Conservation (phyloP, 495 filamentous ascomycete genomes). For the Lophiotrema nucula region DNA sequence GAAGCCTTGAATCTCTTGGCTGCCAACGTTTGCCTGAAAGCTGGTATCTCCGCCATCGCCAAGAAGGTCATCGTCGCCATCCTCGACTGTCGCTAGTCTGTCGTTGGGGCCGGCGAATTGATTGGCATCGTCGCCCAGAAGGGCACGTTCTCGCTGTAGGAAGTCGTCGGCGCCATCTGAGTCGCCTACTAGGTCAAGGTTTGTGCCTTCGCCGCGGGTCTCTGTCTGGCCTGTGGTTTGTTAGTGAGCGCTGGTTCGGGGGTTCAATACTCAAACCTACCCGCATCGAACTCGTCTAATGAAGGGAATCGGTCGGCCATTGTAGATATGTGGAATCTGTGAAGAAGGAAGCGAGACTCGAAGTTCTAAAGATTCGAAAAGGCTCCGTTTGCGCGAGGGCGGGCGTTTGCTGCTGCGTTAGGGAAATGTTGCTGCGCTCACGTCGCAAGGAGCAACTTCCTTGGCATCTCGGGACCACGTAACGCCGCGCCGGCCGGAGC, state of each 20-base stretch:
- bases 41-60: constrained; percentile 65
- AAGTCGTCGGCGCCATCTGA: constrained; percentile 67
- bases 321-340: too few relatives aligned
- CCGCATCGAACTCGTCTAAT: constrained; percentile 91
- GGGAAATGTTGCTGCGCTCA: too few relatives aligned
- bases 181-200: constrained; percentile 45
- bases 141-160: constrained; percentile 81
- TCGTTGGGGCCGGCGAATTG: constrained; percentile 84
- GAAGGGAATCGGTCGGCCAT: constrained; percentile 99
- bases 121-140: constrained; percentile 86
- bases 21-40: constrained; percentile 41
- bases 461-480: background rate
- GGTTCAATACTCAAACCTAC: constrained; percentile 49
- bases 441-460: too few relatives aligned
- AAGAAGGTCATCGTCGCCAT: constrained; percentile 67
- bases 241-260: constrained; percentile 7
- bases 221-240: constrained; percentile 58
- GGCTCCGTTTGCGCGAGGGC: background rate
- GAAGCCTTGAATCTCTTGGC: constrained; percentile 65
- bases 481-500: background rate
- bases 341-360: background rate
- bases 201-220: constrained; percentile 40
- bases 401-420: background rate
- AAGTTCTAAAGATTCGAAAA: background rate
- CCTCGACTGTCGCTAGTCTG: constrained; percentile 55